Evolutionary conservation across 495 filamentous ascomycete species (phyloP), one percentile per base, ranked within the genome.

Genomic region (Penicillium canescens): DNA sequence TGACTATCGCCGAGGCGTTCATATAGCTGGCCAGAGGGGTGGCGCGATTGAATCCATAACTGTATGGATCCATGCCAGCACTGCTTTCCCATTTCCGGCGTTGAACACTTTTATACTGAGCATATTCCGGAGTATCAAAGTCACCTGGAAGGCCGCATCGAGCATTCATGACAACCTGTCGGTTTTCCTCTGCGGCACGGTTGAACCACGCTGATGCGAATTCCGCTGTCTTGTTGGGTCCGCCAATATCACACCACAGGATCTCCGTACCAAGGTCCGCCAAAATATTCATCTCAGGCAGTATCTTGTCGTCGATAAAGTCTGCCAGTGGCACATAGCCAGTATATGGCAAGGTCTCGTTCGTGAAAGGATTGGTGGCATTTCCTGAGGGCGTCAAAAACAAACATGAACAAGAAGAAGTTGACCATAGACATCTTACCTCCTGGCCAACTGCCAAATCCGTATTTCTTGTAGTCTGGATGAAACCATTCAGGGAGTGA

Each of bases 401-500:
- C 18, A 16, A 14, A n/a, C 13, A 28, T 26, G 42, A 20, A 6
- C 3, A 14, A 13, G 20, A 4, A 9, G 1, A 10, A 5, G 28
- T 9, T 6, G 3, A 4, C 6, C 23, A 10, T 41, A 20, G 20
- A 14, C 9, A 6, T 41, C 21, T 26, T 63, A 54, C 68, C 69
- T 40, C 71, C 73, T 2, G 71, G 68, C 69, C 64, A 73, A 6
- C 39, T 33, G 11, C 48, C 61, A 46, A 76, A 77, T 8, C 74
- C 73, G 57, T 81, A 81, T 6, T 68, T 62, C 5, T 65, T 68
- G 54, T 74, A 83, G 40, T 75, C 75, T 0, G 79, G 80, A 53
- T 79, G 75, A 52, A 80, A 82, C 81, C 81, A 83, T 59, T 82
- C 80, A 0, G 80, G 78, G 3, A 82, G 68, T n/a, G 71, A 76